A percentile compares a stretch with the other conserved stretches of the same genome.
Conservation (phyloP, 1,284 basidiomycete species). For the Leccinum subrobustum region DNA sequence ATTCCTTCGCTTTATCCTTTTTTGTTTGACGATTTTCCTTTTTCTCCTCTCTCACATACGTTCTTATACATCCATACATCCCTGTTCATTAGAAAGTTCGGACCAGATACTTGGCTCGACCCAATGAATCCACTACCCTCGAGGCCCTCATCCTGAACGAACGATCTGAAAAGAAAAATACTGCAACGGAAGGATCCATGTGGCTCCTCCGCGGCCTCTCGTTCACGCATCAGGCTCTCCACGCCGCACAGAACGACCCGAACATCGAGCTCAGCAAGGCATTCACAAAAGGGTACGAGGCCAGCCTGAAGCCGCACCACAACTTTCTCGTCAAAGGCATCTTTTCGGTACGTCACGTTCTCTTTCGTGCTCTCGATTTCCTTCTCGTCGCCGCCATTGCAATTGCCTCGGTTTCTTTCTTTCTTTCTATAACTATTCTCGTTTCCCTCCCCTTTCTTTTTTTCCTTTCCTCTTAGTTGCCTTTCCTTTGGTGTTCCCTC, state of each 20-base stretch:
- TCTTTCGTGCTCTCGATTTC: neutral
- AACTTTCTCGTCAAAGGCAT: conserved; percentile 85
- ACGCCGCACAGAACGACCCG: conserved; percentile 68
- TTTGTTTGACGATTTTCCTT: neutral
- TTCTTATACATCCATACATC: neutral
- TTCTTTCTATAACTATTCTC: neutral
- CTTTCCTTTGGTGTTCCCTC: neutral
- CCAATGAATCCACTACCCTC: conserved; percentile 71
- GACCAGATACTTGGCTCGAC: conserved; percentile 69
- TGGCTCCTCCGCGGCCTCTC: conserved; percentile 90
- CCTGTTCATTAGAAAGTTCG: conserved; percentile 75
- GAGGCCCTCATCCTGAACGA: conserved; percentile 87
- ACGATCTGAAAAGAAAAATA: conserved; percentile 81
- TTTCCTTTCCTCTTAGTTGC: neutral
- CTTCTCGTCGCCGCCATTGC: neutral
- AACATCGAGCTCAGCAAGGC: conserved; percentile 70
- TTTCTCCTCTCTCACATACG: neutral
- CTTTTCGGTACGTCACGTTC: conserved; percentile 66
- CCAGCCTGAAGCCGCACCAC: conserved; percentile 84
- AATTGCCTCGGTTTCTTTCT: neutral
- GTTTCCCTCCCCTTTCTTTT: neutral
- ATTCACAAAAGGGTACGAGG: conserved; percentile 85
- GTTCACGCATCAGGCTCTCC: conserved; percentile 88
- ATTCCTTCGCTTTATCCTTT: neutral
- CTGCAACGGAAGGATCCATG: conserved; percentile 88